Conservation (phyloP, 345 rosid genomes). For the Cardiospermum halicacabum region DNA sequence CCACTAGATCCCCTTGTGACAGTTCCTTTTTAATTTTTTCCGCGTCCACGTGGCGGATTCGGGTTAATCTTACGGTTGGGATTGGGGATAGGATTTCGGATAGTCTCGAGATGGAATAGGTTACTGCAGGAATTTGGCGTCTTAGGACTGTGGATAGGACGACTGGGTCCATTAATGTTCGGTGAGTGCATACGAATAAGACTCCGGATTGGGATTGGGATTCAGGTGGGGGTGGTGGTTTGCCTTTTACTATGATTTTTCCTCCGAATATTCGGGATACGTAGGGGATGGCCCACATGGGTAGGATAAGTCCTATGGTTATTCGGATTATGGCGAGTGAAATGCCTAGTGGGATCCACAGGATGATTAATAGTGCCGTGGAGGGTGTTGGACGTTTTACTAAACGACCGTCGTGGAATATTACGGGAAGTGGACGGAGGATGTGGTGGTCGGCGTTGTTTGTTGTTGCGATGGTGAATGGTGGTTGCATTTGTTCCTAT, state of each 20-base stretch:
- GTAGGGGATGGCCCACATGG: slow-evolving; percentile 59
- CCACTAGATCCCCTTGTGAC: slow-evolving; percentile 64
- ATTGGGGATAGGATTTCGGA: slow-evolving; percentile 86
- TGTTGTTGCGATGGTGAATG: slow-evolving; percentile 25
- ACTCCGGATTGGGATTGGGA: slow-evolving; percentile 43
- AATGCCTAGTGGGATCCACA: slow-evolving; percentile 87
- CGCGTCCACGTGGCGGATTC: slow-evolving; percentile 62
- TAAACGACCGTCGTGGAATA: slow-evolving; percentile 91
- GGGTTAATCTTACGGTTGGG: slow-evolving; percentile 73
- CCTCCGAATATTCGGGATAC: slow-evolving; percentile 51
- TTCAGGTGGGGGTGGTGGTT: slow-evolving; percentile 49
- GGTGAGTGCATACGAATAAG: slow-evolving; percentile 83
- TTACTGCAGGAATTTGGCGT: slow-evolving; percentile 84
- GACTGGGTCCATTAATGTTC: slow-evolving; percentile 93
- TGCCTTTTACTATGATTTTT: slow-evolving; percentile 63
- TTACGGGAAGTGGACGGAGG: slow-evolving; percentile 64
- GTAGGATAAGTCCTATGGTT: slow-evolving; percentile 43
- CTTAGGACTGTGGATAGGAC: slow-evolving; percentile 61
- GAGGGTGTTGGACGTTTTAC: slow-evolving; percentile 74
- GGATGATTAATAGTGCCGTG: slow-evolving; percentile 60
- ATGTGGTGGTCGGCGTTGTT: slow-evolving; percentile 20
- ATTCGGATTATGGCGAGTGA: slow-evolving; percentile 52
- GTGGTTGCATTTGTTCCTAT: slow-evolving; percentile 62
- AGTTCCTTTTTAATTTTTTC: slow-evolving; percentile 55
- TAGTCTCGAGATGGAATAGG: slow-evolving; percentile 74